phyloP scores from a whole-genome alignment of 139 green algal genomes.

The Trebouxia sp. region DNA sequence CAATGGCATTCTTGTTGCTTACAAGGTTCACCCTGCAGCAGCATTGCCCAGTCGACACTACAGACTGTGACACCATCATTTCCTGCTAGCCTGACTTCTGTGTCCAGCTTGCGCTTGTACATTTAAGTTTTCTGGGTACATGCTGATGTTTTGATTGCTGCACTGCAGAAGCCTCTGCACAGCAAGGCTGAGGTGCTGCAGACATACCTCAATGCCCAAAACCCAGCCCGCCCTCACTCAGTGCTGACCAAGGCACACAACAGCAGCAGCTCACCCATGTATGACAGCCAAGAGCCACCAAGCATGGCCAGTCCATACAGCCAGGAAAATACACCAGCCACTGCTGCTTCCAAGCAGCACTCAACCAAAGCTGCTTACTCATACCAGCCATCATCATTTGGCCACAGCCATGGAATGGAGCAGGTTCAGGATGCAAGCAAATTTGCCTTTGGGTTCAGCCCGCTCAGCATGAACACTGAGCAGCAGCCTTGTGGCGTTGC shows the following conservation, averaged over 20 bases:
- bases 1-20: no score
- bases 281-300: not conserved
- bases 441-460: slow-evolving; percentile 8
- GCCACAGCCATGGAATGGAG: no score
- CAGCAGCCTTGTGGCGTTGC: not conserved
- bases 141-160: not conserved
- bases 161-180: not conserved
- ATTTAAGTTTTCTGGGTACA: no score
- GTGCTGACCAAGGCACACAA: not conserved
- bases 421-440: no score
- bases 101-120: no score
- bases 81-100: no score
- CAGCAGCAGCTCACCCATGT: not conserved
- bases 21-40: no score
- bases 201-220: not conserved
- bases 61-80: no score
- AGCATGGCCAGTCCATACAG: not conserved
- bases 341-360: not conserved
- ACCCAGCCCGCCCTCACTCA: not conserved
- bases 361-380: not conserved
- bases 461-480: not conserved
- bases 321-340: not conserved
- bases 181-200: slow-evolving; percentile 14
- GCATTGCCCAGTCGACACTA: no score
- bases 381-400: no score